Percentiles rank a stretch among this genome's conserved stretches.
Evolutionary conservation across 2,329 filamentous ascomycete species (phyloP).

Genomic region (Fulvia fulva): DNA sequence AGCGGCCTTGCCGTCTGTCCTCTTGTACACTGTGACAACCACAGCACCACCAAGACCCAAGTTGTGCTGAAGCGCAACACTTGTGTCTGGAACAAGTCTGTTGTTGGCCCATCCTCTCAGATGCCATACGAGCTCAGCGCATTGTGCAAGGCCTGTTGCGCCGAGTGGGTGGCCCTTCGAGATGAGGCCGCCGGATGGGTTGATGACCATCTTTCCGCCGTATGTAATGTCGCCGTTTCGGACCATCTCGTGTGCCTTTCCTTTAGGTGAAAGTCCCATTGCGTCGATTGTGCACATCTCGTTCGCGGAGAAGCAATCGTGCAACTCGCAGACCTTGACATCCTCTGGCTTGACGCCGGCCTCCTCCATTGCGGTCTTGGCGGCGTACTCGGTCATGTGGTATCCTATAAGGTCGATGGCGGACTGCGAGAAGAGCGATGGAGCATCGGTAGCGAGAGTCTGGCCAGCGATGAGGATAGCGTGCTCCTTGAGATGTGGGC

Average conservation of each 20-base stretch:
- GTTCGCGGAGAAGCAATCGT: constrained; percentile 96
- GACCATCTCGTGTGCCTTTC: constrained; percentile 89
- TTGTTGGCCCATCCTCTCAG: constrained; percentile 95
- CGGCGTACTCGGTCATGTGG: constrained; percentile 74
- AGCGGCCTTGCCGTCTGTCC: constrained; percentile 70
- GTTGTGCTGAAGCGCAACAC: constrained; percentile 82
- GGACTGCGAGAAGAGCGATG: constrained; percentile 71
- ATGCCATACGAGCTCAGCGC: constrained; percentile 93
- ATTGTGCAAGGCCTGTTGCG: constrained; percentile 91
- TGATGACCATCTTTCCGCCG: constrained; percentile 60
- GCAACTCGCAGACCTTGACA: constrained; percentile 81
- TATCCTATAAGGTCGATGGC: constrained; percentile 87
- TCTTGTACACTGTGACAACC: constrained; percentile 83
- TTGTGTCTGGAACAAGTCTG: constrained; percentile 64
- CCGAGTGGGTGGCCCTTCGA: constrained; percentile 94
- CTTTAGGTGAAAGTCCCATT: constrained; percentile 68
- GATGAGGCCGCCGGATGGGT: constrained; percentile 71
- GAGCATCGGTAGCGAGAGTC: constrained; percentile 77
- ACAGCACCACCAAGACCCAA: constrained; percentile 84
- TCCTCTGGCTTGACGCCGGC: constrained; percentile 64
- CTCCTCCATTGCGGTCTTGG: constrained; percentile 65
- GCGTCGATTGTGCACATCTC: constrained; percentile 89
- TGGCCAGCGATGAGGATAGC: constrained; percentile 90
- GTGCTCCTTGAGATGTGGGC: constrained; percentile 74
- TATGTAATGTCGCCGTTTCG: constrained; percentile 85